A percentile compares a stretch with the other conserved stretches of the same genome.
Conservation (phyloP, 176 grass and related monocot genomes). For the Aegilops umbellulata region DNA sequence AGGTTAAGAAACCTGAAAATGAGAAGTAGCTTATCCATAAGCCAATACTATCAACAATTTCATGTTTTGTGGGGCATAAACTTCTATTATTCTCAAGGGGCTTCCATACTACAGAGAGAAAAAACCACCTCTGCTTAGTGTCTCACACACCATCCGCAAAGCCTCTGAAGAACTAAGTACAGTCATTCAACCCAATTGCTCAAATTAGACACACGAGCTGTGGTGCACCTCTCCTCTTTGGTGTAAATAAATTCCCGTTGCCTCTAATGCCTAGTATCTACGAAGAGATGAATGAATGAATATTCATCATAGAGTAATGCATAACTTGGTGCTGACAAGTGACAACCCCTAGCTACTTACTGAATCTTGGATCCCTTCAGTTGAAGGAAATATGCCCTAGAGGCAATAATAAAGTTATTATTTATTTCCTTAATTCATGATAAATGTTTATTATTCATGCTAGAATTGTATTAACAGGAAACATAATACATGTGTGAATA, state of each 20-base stretch:
- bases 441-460: too few species aligned
- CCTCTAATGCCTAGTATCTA: not conserved
- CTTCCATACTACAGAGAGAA: conserved; percentile 4
- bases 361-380: not conserved
- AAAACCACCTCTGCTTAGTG: not conserved
- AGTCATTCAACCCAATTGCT: too few species aligned
- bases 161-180: too few species aligned
- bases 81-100: conserved; percentile 19
- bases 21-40: not conserved
- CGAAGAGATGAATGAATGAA: not conserved
- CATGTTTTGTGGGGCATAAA: not conserved
- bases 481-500: too few species aligned
- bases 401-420: too few species aligned
- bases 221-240: not conserved
- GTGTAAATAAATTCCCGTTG: not conserved
- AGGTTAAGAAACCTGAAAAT: not conserved
- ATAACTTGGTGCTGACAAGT: not conserved
- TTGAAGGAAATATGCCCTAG: too few species aligned
- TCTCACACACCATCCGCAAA: too few species aligned
- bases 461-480: too few species aligned
- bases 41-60: not conserved
- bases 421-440: too few species aligned
- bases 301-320: not conserved
- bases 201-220: too few species aligned
- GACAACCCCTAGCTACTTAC: not conserved